Evolutionary conservation across 192 early-diverging fungal genomes (phyloP).

Genomic region (Backusella tarrabulga): DNA sequence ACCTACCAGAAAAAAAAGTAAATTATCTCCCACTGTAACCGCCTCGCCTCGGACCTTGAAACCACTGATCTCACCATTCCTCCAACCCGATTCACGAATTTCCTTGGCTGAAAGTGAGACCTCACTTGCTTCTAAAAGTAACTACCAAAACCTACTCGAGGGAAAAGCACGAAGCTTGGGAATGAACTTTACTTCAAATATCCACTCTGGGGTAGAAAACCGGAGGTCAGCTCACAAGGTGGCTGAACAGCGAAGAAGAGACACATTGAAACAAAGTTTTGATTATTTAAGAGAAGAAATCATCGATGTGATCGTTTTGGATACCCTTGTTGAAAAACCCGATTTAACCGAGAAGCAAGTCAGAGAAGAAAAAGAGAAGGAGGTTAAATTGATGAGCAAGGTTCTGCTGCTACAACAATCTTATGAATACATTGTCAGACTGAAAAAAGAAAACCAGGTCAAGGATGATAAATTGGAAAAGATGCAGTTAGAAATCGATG

Average conservation of each 20-base stretch:
- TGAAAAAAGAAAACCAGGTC: constrained; percentile 42
- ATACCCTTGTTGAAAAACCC: background rate
- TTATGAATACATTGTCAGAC: constrained; percentile 53
- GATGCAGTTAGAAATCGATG: constrained; percentile 27
- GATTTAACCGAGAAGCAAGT: constrained; percentile 11
- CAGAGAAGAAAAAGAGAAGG: constrained; percentile 29
- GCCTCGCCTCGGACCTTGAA: constrained; percentile 36
- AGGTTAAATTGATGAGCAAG: constrained; percentile 82
- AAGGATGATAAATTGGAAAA: constrained; percentile 38
- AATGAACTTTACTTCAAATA: constrained; percentile 68
- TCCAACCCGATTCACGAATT: constrained; percentile 42
- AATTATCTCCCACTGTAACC: background rate
- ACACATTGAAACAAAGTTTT: constrained; percentile 89
- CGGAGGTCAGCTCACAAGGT: constrained; percentile 86
- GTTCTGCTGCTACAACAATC: constrained; percentile 75
- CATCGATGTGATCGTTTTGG: constrained; percentile 56
- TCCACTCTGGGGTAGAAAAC: constrained; percentile 75
- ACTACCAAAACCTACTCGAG: constrained; percentile 86
- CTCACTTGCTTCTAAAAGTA: constrained; percentile 50
- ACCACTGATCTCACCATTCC: constrained; percentile 45
- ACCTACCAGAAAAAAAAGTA: background rate
- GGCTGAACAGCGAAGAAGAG: constrained; percentile 95
- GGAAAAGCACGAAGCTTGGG: constrained; percentile 81
- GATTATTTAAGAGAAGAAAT: constrained; percentile 73
- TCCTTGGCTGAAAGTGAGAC: constrained; percentile 22